phyloP scores from a whole-genome alignment of 257 asterid species.

The Solanum microdontum region DNA sequence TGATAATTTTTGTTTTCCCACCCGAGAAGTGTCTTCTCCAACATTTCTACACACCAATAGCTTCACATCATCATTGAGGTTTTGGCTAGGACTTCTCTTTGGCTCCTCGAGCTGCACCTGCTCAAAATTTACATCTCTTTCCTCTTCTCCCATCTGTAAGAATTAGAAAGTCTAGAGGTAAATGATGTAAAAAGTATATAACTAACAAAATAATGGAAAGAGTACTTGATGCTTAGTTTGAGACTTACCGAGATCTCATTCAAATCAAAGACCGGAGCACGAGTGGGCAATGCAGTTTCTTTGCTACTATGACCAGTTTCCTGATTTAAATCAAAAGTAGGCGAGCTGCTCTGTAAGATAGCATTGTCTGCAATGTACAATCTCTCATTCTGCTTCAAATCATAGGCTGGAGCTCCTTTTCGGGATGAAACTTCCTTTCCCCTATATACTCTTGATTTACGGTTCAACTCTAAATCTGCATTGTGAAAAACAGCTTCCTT shows the following conservation, averaged over 20 bases:
- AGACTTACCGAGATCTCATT: slow-evolving; percentile 62
- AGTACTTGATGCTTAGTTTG: neutral
- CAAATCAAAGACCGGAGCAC: slow-evolving; percentile 70
- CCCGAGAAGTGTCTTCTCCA: slow-evolving; percentile 56
- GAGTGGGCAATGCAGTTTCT: slow-evolving; percentile 31
- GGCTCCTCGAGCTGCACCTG: slow-evolving; percentile 32
- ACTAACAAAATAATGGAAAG: neutral
- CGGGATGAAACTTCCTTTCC: slow-evolving; percentile 12
- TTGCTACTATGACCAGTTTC: slow-evolving; percentile 23
- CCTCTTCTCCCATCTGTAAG: slow-evolving; percentile 63
- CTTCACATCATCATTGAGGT: slow-evolving; percentile 49
- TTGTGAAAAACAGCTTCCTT: neutral
- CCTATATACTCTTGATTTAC: slow-evolving; percentile 19
- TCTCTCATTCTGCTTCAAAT: slow-evolving; percentile 28
- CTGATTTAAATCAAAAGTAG: slow-evolving; percentile 48
- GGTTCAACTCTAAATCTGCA: slow-evolving; percentile 14
- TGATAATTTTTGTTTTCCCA: slow-evolving; percentile 66
- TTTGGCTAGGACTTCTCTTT: slow-evolving; percentile 23
- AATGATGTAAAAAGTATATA: neutral
- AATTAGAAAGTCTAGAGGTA: neutral
- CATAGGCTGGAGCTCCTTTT: neutral
- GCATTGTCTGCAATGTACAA: slow-evolving; percentile 21
- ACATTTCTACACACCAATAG: slow-evolving; percentile 54
- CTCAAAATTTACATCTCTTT: slow-evolving; percentile 21
- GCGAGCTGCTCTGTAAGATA: neutral